Base-by-base conservation (phyloP, 1,284 basidiomycete species). In the Taiwanofungus camphoratus region DNA sequence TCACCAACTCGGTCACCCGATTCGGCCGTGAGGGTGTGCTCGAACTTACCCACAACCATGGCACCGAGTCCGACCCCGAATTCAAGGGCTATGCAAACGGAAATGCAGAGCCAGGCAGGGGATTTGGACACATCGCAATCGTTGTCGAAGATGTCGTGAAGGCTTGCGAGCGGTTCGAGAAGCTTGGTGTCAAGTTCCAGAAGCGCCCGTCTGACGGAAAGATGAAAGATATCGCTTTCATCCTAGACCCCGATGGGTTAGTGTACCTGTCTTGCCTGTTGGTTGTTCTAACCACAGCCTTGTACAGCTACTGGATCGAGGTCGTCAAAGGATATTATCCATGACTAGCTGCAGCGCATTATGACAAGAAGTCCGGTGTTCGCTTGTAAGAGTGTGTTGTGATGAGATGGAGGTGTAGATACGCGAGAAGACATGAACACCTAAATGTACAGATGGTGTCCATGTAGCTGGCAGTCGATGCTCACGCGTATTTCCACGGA, bases 41-140 rank as follows among this genome's bases (percentile, higher is more conserved):
- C 48, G 92, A 94, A 64, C 76, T 94, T 38, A 92, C 88, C 8
- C 85, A 90, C 69, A 93, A 93, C 69, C 87, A 89, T 62, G 90
- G 92, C 45, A 94, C 92, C 36, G 92, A 95, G 65, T 68, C 63
- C 49, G 87, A 95, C 63, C 55, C 79, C 46, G 64, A 67, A 49
- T 94, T 93, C 71, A 61, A 79, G 56, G 87, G 88, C 33, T 94
- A 95, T 63, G 73, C 79, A 11, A 82, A 64, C 53, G 93, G 92
- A 1, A 96, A 96, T 66, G 62, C 74, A 4, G 90, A 94, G n/a
- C 87, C 87, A 8, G 82, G 82, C 31, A 71, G 72, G 45, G 84
- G 83, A 6, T 94, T 93, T 57, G 90, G 92, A 1, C 90, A 94
- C 64, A 91, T 94, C 54, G 88, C 87, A 44, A 82, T 92, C 60